Base-by-base conservation (phyloP, 768 basidiomycete species). In the Amanita molliuscula region DNA sequence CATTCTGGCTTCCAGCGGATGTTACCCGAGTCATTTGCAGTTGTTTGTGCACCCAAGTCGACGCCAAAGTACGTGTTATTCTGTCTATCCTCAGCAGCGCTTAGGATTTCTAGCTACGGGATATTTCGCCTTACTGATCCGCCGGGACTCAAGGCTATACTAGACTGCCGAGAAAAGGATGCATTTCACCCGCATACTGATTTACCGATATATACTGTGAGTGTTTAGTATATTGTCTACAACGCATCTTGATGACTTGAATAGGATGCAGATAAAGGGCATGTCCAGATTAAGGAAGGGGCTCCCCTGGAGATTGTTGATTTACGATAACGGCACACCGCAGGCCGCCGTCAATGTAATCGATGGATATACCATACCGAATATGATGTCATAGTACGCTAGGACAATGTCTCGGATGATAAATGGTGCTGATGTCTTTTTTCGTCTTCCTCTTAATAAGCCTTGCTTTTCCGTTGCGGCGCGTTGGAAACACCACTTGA, bases 81-180 rank as follows among this genome's bases (percentile, higher is more conserved):
- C 26, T 44, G 28, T 18, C 7, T 15, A 21, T 25, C 26, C 18
- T 26, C 40, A 25, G 26, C 38, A 50, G 23, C 56, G 45, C 43
- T 53, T 36, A 55, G 29, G 7, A 38, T 40, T 31, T 11, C 20
- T 56, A 87, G 88, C 57, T 89, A 86, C 71, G 90, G 89, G 0
- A 87, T 92, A 43, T 91, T 92, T 69, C 85, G 92, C 11, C 67
- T 94, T 4, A 95, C 92, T 0, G 88, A 92, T 61, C 91, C 91
- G 0, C 85, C 82, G 0, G 92, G 92, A 2, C 63, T 96, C 34
- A 69, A 82, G 54, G 77, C 81, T 0, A 81, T 95, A 23, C 62
- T 86, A 26, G 64, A 68, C 0, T 94, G 92, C 61, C 71, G 62
- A 1, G 78, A 70, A 34, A 84, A 79, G 59, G 84, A 85, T 50